phyloP scores from a whole-genome alignment of 2,329 filamentous ascomycete species.

The Aspergillus phoenicis region DNA sequence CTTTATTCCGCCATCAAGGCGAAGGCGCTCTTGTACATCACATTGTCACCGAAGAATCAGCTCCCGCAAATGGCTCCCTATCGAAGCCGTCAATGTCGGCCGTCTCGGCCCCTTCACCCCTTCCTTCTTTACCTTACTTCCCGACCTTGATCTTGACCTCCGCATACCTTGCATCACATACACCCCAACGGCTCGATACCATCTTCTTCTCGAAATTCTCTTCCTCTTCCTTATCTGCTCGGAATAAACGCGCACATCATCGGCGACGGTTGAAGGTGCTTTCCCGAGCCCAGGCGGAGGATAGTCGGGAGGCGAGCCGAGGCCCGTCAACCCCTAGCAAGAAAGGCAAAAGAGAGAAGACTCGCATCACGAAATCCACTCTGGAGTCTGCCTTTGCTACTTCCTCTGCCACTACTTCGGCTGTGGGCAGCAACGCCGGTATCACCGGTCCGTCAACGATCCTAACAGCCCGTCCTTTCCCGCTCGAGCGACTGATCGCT shows the following conservation, averaged over 20 bases:
- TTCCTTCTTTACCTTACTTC: conserved; percentile 48
- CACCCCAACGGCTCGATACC: conserved; percentile 50
- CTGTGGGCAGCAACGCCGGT: conserved; percentile 31
- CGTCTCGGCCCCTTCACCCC: conserved; percentile 31
- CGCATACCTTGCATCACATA: conserved; percentile 52
- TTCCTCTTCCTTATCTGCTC: conserved; percentile 44
- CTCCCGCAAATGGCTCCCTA: conserved; percentile 17
- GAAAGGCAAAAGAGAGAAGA: conserved; percentile 40
- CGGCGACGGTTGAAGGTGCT: conserved; percentile 45
- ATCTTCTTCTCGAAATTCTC: conserved; percentile 55
- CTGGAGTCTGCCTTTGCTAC: conserved; percentile 44
- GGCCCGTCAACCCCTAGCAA: conserved; percentile 35
- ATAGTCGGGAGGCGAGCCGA: conserved; percentile 32
- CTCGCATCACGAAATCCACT: conserved; percentile 45
- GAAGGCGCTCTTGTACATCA: conserved; percentile 48
- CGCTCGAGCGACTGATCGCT: conserved; percentile 49
- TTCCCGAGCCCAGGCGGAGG: conserved; percentile 42
- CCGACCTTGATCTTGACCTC: conserved; percentile 51
- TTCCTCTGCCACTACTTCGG: conserved; percentile 41
- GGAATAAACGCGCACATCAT: conserved; percentile 49
- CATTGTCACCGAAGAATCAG: conserved; percentile 38
- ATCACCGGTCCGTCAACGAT: conserved; percentile 44
- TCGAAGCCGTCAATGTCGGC: conserved; percentile 25
- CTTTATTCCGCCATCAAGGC: conserved; percentile 49
- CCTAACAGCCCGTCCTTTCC: conserved; percentile 47